phyloP scores from a whole-genome alignment of 306 rosid genomes.

The Corylus avellana region DNA sequence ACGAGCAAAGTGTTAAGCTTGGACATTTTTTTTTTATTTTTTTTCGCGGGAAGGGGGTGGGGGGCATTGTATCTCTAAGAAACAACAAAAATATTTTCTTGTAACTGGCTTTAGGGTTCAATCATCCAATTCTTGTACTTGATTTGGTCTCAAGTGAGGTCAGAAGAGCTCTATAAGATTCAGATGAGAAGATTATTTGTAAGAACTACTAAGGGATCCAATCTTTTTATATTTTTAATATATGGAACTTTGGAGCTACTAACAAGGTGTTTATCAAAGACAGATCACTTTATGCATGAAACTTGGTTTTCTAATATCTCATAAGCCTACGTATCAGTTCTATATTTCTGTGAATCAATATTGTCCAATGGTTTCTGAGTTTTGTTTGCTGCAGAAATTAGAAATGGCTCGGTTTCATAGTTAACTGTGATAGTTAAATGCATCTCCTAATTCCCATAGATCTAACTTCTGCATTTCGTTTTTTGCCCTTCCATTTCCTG shows the following conservation, averaged over 20 bases:
- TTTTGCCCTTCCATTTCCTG: background rate
- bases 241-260: slow-evolving; percentile 1
- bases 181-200: background rate
- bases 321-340: background rate
- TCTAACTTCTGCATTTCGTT: background rate
- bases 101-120: background rate
- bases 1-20: background rate
- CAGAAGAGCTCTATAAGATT: background rate
- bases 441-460: background rate
- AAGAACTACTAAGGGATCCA: background rate
- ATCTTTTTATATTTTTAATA: background rate
- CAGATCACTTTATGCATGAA: background rate
- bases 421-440: background rate
- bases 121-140: slow-evolving; percentile 9
- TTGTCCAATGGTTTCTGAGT: background rate
- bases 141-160: background rate
- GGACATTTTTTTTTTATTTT: background rate
- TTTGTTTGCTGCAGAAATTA: background rate
- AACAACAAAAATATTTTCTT: background rate
- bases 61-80: background rate
- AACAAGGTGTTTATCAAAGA: slow-evolving; percentile 3
- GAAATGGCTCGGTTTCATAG: background rate
- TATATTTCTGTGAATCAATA: background rate
- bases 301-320: background rate
- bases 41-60: too few species aligned